Evolutionary conservation across 257 asterid genomes (phyloP), one percentile per base, ranked within the genome.

Genomic region (Solanum infundibuliforme): DNA sequence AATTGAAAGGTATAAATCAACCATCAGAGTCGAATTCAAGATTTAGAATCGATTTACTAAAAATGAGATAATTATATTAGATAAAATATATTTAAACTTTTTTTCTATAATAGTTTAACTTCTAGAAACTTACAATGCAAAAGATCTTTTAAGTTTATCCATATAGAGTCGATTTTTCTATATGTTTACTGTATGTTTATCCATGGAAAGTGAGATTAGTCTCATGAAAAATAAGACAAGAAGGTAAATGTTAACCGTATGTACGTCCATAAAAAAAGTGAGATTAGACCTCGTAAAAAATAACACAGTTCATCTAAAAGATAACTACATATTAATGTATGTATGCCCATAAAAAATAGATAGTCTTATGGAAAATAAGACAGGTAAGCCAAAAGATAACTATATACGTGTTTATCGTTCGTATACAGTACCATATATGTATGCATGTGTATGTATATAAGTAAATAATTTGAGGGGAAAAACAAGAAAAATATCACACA

Each of bases 321-420:
- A 69, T 69, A 69, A 29, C 23, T 3, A 29, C 0, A 29, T 69
- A 0, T 4, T 29, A 29, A 27, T 0, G 1, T 13, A 6, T 6
- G 6, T 68, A 29, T 0, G 6, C 4, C n/a, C 12, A 31, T 69
- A 31, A 31, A 31, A 66, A 12, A 3, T 2, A 29, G 7, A 31
- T 14, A 71, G 7, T 16, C 76, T 35, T 13, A 6, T 12, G 0
- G 2, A 29, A 31, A 12, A 5, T 12, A 25, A 66, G 10, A 21
- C 1, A 66, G 1, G 1, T 66, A 0, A 66, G 3, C 5, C 5
- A 69, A 29, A 69, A 69, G 5, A 29, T 69, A 69, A 69, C n/a
- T 52, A 52, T 52, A 52, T 1, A 29, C 4, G 11, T 58, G 12
- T 58, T 29, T 69, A 69, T 7, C 3, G 0, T 68, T 0, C 6